A percentile compares a stretch with the other conserved stretches of the same genome.
phyloP scores from a whole-genome alignment of 257 asterid genomes.

The Ophiorrhiza pumila region DNA sequence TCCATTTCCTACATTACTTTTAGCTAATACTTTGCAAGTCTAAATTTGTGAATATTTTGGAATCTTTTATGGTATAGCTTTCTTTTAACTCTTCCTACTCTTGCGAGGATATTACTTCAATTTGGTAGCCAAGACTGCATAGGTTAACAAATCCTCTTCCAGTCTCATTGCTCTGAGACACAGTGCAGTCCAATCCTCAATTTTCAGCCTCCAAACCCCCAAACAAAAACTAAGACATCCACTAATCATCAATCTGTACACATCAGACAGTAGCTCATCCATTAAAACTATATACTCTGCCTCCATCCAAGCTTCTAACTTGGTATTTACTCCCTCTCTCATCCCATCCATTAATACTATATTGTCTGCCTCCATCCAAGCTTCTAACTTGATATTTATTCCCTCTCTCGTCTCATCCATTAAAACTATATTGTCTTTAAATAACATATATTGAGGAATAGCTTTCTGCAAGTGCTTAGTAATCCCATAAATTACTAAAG shows the following conservation, averaged over 20 bases:
- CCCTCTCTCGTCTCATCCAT: too few relatives aligned
- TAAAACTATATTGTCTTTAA: too few relatives aligned
- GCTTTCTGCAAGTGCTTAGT: too few relatives aligned
- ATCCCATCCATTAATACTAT: too few relatives aligned
- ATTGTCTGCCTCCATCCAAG: too few relatives aligned
- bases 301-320: too few relatives aligned
- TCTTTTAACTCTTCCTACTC: not conserved
- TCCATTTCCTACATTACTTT: not conserved
- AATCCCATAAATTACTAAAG: too few relatives aligned
- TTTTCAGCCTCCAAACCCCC: not conserved
- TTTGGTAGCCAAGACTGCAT: not conserved
- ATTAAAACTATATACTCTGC: too few relatives aligned
- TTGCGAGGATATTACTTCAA: not conserved
- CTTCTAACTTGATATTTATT: too few relatives aligned
- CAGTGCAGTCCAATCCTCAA: not conserved
- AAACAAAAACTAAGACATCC: not conserved
- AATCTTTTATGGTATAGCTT: not conserved
- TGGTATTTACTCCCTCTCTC: too few relatives aligned
- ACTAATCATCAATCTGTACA: not conserved
- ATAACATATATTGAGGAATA: too few relatives aligned
- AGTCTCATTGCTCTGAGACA: not conserved
- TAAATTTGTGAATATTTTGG: not conserved
- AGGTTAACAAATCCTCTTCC: not conserved
- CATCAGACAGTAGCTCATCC: too few relatives aligned
- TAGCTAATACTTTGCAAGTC: not conserved